phyloP scores from a whole-genome alignment of 2,329 filamentous ascomycete genomes.

The Pseudogymnoascus sp. region DNA sequence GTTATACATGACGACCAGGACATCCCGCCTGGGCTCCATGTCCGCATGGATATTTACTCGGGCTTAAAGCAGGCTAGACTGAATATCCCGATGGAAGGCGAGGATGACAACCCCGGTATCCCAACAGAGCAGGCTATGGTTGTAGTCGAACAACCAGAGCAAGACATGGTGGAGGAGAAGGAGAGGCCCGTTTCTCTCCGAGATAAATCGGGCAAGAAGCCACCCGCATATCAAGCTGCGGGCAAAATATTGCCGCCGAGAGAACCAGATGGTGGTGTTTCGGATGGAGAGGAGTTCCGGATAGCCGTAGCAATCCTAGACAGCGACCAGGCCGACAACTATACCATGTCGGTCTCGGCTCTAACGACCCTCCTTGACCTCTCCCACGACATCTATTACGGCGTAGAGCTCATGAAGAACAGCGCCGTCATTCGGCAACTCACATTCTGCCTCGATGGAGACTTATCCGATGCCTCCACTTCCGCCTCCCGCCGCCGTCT shows the following conservation, averaged over 20 bases:
- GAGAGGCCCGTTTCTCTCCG: slow-evolving; percentile 17
- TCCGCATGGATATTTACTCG: slow-evolving; percentile 56
- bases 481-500: slow-evolving; percentile 31
- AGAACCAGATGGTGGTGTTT: slow-evolving; percentile 27
- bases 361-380: slow-evolving; percentile 53
- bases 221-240: slow-evolving; percentile 48
- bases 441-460: slow-evolving; percentile 43
- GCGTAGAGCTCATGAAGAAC: slow-evolving; percentile 52
- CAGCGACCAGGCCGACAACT: slow-evolving; percentile 27
- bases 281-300: slow-evolving; percentile 38
- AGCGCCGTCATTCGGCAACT: slow-evolving; percentile 44
- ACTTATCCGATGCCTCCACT: background rate
- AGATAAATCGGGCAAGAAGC: slow-evolving; percentile 36
- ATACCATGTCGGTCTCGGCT: slow-evolving; percentile 15
- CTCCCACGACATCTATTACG: slow-evolving; percentile 63
- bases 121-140: slow-evolving; percentile 45
- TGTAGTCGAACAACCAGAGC: slow-evolving; percentile 39
- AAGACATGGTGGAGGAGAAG: slow-evolving; percentile 20
- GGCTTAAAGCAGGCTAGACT: slow-evolving; percentile 59
- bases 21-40: slow-evolving; percentile 55
- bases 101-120: slow-evolving; percentile 40
- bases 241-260: slow-evolving; percentile 48
- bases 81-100: slow-evolving; percentile 44
- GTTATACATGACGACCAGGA: slow-evolving; percentile 55
- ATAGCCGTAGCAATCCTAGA: slow-evolving; percentile 43